These are phyloP conservation scores for Ogataea pini DNA, from an alignment of 805 yeast genomes.

Conservation along the genomic window DNA sequence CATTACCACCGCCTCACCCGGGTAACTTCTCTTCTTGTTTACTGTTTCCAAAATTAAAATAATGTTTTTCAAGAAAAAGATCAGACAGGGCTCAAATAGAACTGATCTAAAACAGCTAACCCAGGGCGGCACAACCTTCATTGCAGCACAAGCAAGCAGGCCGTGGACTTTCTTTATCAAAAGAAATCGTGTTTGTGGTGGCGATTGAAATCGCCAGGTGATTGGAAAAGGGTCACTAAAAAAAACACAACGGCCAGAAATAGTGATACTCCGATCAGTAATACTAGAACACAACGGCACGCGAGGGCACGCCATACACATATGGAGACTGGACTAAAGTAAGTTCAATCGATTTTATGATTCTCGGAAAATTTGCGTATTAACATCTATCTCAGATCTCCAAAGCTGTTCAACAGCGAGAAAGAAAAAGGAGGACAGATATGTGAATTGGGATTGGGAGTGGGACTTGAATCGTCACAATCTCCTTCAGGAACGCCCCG, in stretches of 20 bases:
- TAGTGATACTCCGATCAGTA: no score
- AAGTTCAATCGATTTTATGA: neutral
- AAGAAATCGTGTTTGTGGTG: neutral
- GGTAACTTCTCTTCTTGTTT: constrained; percentile 9
- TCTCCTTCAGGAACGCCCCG: neutral
- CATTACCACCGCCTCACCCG: neutral
- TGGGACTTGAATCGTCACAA: neutral
- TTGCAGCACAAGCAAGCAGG: neutral
- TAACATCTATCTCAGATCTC: constrained; percentile 12
- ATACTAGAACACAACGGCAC: neutral
- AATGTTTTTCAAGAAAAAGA: neutral
- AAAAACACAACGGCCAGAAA: neutral
- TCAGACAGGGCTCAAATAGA: neutral
- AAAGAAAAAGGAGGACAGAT: neutral
- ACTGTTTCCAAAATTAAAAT: constrained; percentile 12
- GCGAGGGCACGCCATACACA: constrained; percentile 7
- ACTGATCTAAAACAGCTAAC: neutral
- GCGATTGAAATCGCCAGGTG: neutral
- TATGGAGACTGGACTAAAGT: constrained; percentile 8
- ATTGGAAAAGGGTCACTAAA: neutral
- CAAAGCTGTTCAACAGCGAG: constrained; percentile 15
- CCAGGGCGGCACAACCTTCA: neutral
- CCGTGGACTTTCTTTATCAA: neutral
- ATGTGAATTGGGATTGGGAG: neutral
- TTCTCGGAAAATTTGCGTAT: neutral